Evolutionary conservation across 495 filamentous ascomycete species (phyloP).

Genomic region (Podospora appendiculata): DNA sequence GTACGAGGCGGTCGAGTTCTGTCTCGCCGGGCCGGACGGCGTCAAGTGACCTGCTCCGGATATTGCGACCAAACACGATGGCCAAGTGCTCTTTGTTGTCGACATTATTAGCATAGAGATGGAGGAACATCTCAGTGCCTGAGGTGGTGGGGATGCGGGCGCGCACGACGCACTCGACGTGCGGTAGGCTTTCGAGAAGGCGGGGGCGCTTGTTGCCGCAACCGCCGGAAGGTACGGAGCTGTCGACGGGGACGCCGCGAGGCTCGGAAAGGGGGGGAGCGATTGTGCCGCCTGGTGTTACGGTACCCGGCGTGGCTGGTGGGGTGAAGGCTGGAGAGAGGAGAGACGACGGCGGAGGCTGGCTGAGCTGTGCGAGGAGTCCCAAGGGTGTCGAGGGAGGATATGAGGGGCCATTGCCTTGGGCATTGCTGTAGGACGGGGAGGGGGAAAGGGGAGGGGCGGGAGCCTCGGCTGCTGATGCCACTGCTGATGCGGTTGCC

Average conservation of each 20-base stretch:
- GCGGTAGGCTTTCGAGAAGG: constrained; percentile 59
- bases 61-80: constrained; percentile 89
- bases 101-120: constrained; percentile 85
- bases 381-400: background rate
- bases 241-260: constrained; percentile 48
- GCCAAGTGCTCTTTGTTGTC: constrained; percentile 96
- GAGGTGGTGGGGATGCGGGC: constrained; percentile 80
- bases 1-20: constrained; percentile 91
- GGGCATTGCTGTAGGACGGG: background rate
- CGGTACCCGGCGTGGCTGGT: constrained; percentile 30
- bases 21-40: constrained; percentile 77
- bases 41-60: constrained; percentile 75
- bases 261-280: constrained; percentile 21
- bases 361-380: constrained; percentile 11
- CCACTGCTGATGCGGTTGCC: too few species aligned
- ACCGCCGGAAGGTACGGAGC: constrained; percentile 37
- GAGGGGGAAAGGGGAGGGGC: background rate
- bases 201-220: constrained; percentile 53
- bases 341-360: constrained; percentile 37
- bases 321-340: constrained; percentile 76
- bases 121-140: constrained; percentile 93
- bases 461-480: too few species aligned
- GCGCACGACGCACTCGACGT: constrained; percentile 74
- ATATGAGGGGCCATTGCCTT: background rate
- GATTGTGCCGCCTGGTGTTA: background rate